phyloP scores from a whole-genome alignment of 306 rosid species.

The Arachis stenosperma region DNA sequence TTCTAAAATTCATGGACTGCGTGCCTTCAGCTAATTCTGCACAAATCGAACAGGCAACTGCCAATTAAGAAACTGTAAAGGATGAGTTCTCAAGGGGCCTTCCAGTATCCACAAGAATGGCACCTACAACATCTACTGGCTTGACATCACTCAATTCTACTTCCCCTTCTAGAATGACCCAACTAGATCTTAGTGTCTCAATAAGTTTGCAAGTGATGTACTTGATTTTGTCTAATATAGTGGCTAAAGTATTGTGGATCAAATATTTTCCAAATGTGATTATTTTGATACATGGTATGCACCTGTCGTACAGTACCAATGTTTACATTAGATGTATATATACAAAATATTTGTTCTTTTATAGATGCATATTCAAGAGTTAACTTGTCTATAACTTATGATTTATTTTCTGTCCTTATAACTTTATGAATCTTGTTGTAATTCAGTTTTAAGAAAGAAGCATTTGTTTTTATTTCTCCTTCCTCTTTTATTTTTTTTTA shows the following conservation, averaged over 20 bases:
- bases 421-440: slow-evolving; percentile 10
- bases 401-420: background rate
- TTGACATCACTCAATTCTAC: slow-evolving; percentile 33
- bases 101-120: slow-evolving; percentile 53
- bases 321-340: background rate
- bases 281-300: slow-evolving; percentile 13
- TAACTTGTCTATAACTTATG: background rate
- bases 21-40: slow-evolving; percentile 56
- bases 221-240: slow-evolving; percentile 16
- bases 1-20: slow-evolving; percentile 47
- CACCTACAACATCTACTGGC: slow-evolving; percentile 54
- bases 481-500: background rate
- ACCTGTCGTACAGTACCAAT: background rate
- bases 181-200: slow-evolving; percentile 49
- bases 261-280: slow-evolving; percentile 6
- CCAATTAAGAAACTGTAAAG: slow-evolving; percentile 53
- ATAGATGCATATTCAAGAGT: slow-evolving; percentile 21
- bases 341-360: background rate
- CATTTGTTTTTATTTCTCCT: background rate
- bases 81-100: slow-evolving; percentile 76
- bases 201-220: slow-evolving; percentile 42
- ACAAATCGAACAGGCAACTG: slow-evolving; percentile 63
- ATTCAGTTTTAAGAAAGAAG: background rate
- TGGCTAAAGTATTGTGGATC: slow-evolving; percentile 15
- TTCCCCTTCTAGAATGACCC: slow-evolving; percentile 43